Evolutionary conservation across 2,329 filamentous ascomycete species (phyloP).

Genomic region (Cryphonectria nitschkei): DNA sequence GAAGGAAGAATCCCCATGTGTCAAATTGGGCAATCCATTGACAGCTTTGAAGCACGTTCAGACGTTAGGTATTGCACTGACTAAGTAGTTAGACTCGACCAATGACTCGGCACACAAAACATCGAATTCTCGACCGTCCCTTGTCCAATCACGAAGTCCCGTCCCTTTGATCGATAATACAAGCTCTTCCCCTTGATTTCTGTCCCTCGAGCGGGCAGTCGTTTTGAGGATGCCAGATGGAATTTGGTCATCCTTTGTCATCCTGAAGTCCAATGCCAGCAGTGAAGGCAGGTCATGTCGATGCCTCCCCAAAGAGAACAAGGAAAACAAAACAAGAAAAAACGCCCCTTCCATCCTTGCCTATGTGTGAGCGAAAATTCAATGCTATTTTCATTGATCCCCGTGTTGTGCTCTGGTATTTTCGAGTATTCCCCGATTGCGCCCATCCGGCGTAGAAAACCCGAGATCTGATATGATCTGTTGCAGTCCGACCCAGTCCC

Average conservation of each 20-base stretch:
- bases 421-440: conserved; percentile 23
- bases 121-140: conserved; percentile 1
- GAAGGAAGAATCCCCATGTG: no score
- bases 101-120: neutral
- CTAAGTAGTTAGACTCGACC: conserved; percentile 23
- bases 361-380: neutral
- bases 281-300: neutral
- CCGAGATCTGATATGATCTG: conserved; percentile 9
- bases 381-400: conserved; percentile 4
- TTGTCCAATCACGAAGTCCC: neutral
- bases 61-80: conserved; percentile 22
- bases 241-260: conserved; percentile 1
- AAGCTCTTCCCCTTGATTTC: neutral
- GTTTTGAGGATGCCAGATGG: neutral
- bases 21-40: neutral
- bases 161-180: neutral
- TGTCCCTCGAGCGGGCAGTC: neutral
- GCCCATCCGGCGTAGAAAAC: conserved; percentile 20
- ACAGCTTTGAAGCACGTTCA: neutral
- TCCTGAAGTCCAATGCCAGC: neutral
- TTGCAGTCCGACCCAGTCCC: neutral
- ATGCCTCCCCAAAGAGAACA: neutral
- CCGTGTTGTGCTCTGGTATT: conserved; percentile 20
- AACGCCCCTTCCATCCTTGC: conserved; percentile 12
- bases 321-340: neutral